Conservation (phyloP, 805 yeast genomes). For the Brettanomyces anomalus region DNA sequence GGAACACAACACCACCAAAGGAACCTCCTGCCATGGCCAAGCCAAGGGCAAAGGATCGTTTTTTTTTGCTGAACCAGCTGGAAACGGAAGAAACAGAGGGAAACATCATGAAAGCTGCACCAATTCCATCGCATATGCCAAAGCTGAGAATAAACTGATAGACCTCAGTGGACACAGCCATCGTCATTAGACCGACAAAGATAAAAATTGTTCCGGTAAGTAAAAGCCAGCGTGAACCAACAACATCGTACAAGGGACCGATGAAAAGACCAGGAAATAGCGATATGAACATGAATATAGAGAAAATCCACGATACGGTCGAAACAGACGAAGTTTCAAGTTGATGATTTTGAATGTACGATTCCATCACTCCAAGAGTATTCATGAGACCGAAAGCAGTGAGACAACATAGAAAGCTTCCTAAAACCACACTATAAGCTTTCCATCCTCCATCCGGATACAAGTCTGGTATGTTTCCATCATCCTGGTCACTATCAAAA, state of each 20-base stretch:
- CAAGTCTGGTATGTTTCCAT: conserved; percentile 13
- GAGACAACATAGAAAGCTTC: conserved; percentile 47
- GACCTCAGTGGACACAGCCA: conserved; percentile 38
- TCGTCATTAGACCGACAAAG: conserved; percentile 19
- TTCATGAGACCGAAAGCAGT: conserved; percentile 51
- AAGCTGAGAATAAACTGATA: conserved; percentile 59
- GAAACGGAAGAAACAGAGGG: conserved; percentile 56
- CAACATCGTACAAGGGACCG: conserved; percentile 50
- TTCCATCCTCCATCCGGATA: conserved; percentile 54
- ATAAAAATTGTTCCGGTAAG: conserved; percentile 36
- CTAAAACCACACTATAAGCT: conserved; percentile 50
- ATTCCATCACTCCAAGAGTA: conserved; percentile 52
- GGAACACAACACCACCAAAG: conserved; percentile 42
- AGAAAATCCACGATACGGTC: conserved; percentile 59
- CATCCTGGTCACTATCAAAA: conserved; percentile 2
- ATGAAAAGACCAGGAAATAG: conserved; percentile 30
- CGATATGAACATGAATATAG: conserved; percentile 43
- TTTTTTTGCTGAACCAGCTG: conserved; percentile 49
- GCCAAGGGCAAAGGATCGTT: conserved; percentile 48
- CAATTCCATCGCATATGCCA: conserved; percentile 48
- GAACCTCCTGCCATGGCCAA: conserved; percentile 41
- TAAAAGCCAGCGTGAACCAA: conserved; percentile 44
- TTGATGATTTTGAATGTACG: conserved; percentile 50
- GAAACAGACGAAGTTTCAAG: conserved; percentile 36
- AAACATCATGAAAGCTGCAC: conserved; percentile 50